A percentile compares a stretch with the other conserved stretches of the same genome.
These are phyloP conservation scores for Saccharomyces hybrid DNA, from an alignment of 1,139 yeast genomes.

Conservation along the genomic window DNA sequence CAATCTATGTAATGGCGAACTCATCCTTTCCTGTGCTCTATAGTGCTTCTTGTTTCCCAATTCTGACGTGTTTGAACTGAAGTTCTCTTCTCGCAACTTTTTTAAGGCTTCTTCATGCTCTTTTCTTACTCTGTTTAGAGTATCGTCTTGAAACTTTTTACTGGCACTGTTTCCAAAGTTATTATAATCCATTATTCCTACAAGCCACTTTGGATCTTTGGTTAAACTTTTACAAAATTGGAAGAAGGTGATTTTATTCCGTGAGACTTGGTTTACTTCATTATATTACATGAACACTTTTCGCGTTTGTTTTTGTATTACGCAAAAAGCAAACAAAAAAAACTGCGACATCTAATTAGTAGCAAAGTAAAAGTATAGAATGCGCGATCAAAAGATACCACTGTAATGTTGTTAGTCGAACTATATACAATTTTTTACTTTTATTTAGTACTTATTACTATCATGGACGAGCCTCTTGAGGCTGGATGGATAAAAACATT, in stretches of 20 bases:
- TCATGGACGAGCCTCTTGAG: constrained; percentile 4
- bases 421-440: background rate
- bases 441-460: background rate
- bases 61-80: background rate
- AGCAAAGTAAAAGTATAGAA: background rate
- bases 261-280: background rate
- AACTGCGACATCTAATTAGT: background rate
- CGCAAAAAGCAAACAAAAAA: background rate
- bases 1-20: background rate
- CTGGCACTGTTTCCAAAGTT: background rate
- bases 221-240: background rate
- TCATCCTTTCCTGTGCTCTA: background rate
- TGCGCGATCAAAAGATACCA: background rate
- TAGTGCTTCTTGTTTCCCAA: background rate
- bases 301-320: constrained; percentile 1
- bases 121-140: constrained; percentile 4
- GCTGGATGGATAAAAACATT: constrained; percentile 24
- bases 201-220: background rate
- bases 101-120: constrained; percentile 1
- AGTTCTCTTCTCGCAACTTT: background rate
- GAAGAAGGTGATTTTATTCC: background rate
- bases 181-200: background rate
- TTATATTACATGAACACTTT: background rate
- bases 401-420: background rate
- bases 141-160: constrained; percentile 2